Evolutionary conservation across 2,329 filamentous ascomycete species (phyloP).

Genomic region (Seiridium unicorne): DNA sequence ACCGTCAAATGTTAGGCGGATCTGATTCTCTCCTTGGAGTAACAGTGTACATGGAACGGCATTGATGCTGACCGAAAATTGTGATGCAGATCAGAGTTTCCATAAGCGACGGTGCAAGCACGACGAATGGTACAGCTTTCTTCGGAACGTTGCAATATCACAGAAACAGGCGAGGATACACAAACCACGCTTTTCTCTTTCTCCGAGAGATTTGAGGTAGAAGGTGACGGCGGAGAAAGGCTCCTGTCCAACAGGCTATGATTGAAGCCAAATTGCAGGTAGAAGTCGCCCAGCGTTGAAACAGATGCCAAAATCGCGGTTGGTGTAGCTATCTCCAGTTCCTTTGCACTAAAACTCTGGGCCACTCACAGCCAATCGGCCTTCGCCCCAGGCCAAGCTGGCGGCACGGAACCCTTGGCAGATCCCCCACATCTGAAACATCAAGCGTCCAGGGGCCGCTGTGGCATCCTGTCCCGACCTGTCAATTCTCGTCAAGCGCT

Average conservation of each 20-base stretch:
- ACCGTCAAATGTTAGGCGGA: not conserved
- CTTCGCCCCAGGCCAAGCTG: not conserved
- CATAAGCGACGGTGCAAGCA: not conserved
- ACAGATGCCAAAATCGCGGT: not conserved
- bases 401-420: not conserved
- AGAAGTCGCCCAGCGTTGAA: not conserved
- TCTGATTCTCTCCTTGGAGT: not conserved
- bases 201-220: not conserved
- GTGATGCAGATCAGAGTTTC: conserved; percentile 6
- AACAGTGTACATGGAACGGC: too few relatives aligned
- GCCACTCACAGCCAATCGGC: conserved; percentile 6
- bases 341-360: not conserved
- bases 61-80: not conserved
- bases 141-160: conserved; percentile 6
- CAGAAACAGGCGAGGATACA: conserved; percentile 1
- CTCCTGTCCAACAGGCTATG: conserved; percentile 1
- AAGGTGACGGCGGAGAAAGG: not conserved
- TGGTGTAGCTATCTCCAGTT: not conserved
- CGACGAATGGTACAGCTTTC: not conserved
- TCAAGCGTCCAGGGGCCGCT: not conserved
- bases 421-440: conserved; percentile 8
- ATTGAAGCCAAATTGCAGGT: conserved; percentile 3
- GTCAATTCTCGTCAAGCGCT: not conserved
- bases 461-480: not conserved
- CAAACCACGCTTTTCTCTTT: not conserved